Evolutionary conservation across 352 stramenopile species (phyloP), one percentile per base, ranked within the genome.

Genomic region (Peronospora farinosa): DNA sequence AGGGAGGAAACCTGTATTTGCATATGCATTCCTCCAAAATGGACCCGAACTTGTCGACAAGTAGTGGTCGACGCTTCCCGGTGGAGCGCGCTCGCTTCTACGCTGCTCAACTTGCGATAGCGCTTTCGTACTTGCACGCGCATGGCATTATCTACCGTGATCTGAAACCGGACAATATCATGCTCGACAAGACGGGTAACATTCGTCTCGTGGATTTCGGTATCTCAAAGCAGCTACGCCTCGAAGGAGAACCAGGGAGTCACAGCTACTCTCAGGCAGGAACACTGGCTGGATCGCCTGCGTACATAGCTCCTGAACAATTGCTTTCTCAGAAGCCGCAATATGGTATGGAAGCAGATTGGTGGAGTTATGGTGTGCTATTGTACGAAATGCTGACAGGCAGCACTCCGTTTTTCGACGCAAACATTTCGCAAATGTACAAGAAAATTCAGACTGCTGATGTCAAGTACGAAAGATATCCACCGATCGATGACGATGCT

Each of bases 311-410:
- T 17, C 83, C 83, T 1, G 83, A 94, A 65, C 80, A 91, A 31
- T 42, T 94, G 19, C 57, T 87, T 33, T 88, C 80, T 15, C 80
- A 92, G 53, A 88, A 89, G 61, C 80, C 83, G 17, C 72, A 86
- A 58, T 94, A 95, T 59, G 81, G 80, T 31, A 88, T 88, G 72
- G 77, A 78, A 30, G 86, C 85, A 15, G 87, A 96, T 60, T 96
- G 86, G 86, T 96, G 86, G 86, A 94, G 84, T 47, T 90, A 95
- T 40, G 87, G 87, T 38, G 81, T 96, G 13, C 53, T 96, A 13
- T 41, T 96, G 15, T 96, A 92, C 46, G 87, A 96, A 60, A 89
- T 96, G 73, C 62, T 96, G 19, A 92, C 80, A 6, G 88, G 88
- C 12, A 71, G 61, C 39, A 95, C 87, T 49, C 88, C 88, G 43